phyloP scores from a whole-genome alignment of 331 rosid species.

The Pyracantha coccinea region DNA sequence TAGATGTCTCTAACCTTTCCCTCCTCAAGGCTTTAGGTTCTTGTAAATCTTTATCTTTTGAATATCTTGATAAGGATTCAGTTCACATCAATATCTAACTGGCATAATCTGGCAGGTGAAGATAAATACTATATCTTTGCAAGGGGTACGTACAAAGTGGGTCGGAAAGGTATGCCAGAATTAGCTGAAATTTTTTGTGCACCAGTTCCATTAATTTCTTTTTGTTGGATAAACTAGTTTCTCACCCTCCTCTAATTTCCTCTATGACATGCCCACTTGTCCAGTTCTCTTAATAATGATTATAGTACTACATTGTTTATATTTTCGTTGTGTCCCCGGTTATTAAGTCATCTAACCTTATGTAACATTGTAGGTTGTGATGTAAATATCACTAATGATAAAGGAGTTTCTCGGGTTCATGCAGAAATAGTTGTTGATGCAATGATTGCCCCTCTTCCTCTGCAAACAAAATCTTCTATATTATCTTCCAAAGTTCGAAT shows the following conservation, averaged over 20 bases:
- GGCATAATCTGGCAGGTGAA: slow-evolving; percentile 49
- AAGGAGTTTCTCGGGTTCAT: slow-evolving; percentile 93
- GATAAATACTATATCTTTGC: slow-evolving; percentile 65
- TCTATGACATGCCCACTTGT: not conserved
- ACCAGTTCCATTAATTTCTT: not conserved
- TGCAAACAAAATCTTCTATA: slow-evolving; percentile 17
- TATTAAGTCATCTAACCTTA: slow-evolving; percentile 1
- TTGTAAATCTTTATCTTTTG: not conserved
- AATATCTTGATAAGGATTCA: not conserved
- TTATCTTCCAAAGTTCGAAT: slow-evolving; percentile 28
- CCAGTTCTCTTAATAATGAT: not conserved
- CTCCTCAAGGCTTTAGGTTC: not conserved
- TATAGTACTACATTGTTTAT: not conserved
- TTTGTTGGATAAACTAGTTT: not conserved
- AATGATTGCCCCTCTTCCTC: slow-evolving; percentile 37
- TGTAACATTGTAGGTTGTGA: slow-evolving; percentile 62
- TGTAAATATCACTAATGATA: slow-evolving; percentile 65
- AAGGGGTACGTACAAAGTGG: slow-evolving; percentile 67
- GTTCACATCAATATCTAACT: not conserved
- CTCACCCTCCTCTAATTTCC: not conserved
- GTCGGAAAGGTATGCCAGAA: slow-evolving; percentile 70
- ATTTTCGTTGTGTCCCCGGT: not conserved
- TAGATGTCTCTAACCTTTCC: not conserved
- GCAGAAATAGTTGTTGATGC: slow-evolving; percentile 74
- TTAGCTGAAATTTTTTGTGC: not conserved